phyloP scores from a whole-genome alignment of 805 yeast genomes.

The Spathaspora arborariae region DNA sequence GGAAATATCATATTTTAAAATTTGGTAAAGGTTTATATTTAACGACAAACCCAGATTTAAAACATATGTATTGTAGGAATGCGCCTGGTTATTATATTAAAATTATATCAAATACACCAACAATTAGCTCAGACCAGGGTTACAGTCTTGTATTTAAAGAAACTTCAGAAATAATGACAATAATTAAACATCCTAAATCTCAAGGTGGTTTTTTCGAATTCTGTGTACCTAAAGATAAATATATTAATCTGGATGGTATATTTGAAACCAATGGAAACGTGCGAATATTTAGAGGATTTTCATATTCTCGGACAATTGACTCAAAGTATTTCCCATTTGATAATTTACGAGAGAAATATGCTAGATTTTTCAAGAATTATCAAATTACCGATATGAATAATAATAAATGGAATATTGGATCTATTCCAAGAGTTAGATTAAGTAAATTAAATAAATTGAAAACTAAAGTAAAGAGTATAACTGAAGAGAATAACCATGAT shows the following conservation, averaged over 20 bases:
- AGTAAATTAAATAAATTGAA: constrained; percentile 22
- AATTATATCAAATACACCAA: constrained; percentile 18
- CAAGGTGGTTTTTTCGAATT: constrained; percentile 29
- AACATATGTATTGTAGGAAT: constrained; percentile 54
- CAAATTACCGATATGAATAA: constrained; percentile 23
- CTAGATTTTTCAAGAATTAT: constrained; percentile 20
- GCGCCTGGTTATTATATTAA: constrained; percentile 62
- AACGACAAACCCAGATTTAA: constrained; percentile 63
- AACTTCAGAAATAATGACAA: constrained; percentile 18
- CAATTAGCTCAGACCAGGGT: constrained; percentile 12
- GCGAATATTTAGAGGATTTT: constrained; percentile 20
- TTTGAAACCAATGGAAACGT: constrained; percentile 1
- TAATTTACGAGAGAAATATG: constrained; percentile 6
- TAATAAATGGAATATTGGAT: constrained; percentile 38
- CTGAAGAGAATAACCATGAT: neutral
- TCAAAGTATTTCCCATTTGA: constrained; percentile 20
- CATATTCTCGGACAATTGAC: constrained; percentile 21
- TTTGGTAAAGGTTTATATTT: constrained; percentile 55
- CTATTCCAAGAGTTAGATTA: constrained; percentile 39
- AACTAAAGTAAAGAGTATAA: constrained; percentile 12
- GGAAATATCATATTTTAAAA: constrained; percentile 62
- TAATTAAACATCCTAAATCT: constrained; percentile 19
- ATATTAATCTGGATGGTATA: neutral
- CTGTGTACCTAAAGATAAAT: constrained; percentile 16
- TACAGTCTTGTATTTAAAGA: constrained; percentile 25